Evolutionary conservation across 352 stramenopile species (phyloP).

Genomic region (Phytophthora citricola): DNA sequence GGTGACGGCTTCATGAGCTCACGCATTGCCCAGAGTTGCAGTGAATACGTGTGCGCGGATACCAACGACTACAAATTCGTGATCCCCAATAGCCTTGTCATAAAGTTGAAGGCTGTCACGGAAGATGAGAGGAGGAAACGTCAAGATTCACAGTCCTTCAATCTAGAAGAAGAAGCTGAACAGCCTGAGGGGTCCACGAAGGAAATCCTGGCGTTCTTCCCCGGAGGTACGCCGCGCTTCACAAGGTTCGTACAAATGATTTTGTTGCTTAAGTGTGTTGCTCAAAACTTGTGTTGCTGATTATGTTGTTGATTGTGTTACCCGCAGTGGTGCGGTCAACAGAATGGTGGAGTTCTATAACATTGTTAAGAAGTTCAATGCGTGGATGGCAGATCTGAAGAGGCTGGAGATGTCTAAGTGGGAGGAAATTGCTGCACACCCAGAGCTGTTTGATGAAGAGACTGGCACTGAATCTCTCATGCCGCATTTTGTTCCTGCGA

Average conservation of each 20-base stretch:
- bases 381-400: background rate
- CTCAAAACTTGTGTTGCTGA: constrained; percentile 2
- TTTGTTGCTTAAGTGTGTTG: constrained; percentile 9
- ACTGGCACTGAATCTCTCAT: constrained; percentile 1
- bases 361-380: background rate
- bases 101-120: constrained; percentile 4
- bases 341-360: constrained; percentile 9
- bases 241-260: constrained; percentile 1
- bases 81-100: constrained; percentile 2
- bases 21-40: background rate
- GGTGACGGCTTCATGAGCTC: background rate
- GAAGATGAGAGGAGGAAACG: constrained; percentile 4
- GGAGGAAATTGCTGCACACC: background rate
- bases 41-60: background rate
- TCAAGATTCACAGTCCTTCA: constrained; percentile 1
- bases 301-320: background rate
- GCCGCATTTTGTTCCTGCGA: background rate
- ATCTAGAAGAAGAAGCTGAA: background rate
- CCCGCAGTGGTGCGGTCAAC: background rate
- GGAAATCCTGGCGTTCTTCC: constrained; percentile 5
- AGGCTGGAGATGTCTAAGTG: constrained; percentile 2
- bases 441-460: constrained; percentile 6
- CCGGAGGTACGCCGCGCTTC: constrained; percentile 1
- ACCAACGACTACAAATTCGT: constrained; percentile 18
- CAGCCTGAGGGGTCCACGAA: background rate